Base-by-base conservation (phyloP, 352 stramenopile genomes). In the Phytophthora pistaciae region DNA sequence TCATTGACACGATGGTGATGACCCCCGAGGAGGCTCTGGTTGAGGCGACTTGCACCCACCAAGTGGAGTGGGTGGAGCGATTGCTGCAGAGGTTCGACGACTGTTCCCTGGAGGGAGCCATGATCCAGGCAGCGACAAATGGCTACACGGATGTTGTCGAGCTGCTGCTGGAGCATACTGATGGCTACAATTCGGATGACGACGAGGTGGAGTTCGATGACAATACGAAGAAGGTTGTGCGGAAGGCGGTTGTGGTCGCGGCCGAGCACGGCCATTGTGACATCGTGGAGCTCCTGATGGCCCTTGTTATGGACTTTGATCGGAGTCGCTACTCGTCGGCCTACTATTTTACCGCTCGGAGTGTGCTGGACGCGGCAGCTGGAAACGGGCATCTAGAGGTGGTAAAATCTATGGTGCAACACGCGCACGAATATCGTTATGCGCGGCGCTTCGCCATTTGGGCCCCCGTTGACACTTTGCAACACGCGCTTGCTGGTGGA, bases 401-500 rank as follows among this genome's bases (percentile, higher is more conserved):
- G 40, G 40, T 21, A 16, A 48, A 20, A 16, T 48, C 9, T 48
- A 48, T 48, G 40, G 16, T 9, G 14, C 16, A 20, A 5, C 40
- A 48, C 14, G 40, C 40, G 13, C 40, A 48, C 8, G 13, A 8
- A 13, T 20, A 48, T 9, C 40, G 5, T 0, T 48, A 20, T 20
- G 40, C 40, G 2, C 40, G 6, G 40, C 40, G 5, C 5, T 48
- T 20, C 14, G 18, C 40, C 40, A 48, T 48, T 6, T 48, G 40
- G 40, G 40, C 40, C 40, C 1, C 14, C 16, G 14, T 48, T 20
- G 40, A 48, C 14, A 20, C 40, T 21, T 48, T 48, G 40, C 11
- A 48, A 16, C 40, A 48, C 14, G 40, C 40, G 40, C 3, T 48
- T 2, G 14, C 40, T 20, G 54, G 82, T 67, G 46, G 84, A 74